Base-by-base conservation (phyloP, 129 eudicot genomes). In the Kitagawia praeruptora region DNA sequence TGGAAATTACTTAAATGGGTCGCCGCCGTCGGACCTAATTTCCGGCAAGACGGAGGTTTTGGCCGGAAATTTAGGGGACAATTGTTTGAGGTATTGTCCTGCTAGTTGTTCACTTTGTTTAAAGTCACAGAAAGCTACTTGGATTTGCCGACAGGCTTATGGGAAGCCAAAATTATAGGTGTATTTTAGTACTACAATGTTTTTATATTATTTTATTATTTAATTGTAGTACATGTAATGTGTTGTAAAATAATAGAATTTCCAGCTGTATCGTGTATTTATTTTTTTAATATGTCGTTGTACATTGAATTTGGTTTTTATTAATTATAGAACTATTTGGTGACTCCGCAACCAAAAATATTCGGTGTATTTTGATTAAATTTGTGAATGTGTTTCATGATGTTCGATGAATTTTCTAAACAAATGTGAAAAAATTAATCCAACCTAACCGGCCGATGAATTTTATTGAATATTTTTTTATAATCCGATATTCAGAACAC, bases 51-150 rank as follows among this genome's bases (percentile, higher is more conserved):
- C 80, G 53, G 48, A 78, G 8, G 81, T 91, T 14, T 76, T 96
- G 31, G 69, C 69, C 81, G 98, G 98, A 54, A 94, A 96, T 79
- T 83, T 94, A 74, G 98, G 98, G 67, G 96, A 94, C 88, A 94
- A 94, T 67, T 94, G 98, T 80, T 79, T 94, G 67, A 78, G 71
- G 82, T 81, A 73, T 15, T 94, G 98, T 71, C 98, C 98, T 77
- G 74, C 39, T 6, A 79, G 88, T 19, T 91, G 96, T 85, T 84
- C 75, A 48, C 91, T 94, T 80, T 94, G 98, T 87, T 76, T 77
- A 76, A 90, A 90, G 76, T 88, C 93, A 39, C 98, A 94, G 88
- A 94, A 94, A 84, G 91, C 98, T 10, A 80, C 84, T 84, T 70
- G 89, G 71, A 82, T 94, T 80, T 94, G 98, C 87, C 86, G 81